Percentiles rank a stretch among this genome's conserved stretches.
Evolutionary conservation across 2,329 filamentous ascomycete genomes (phyloP).

Genomic region (Fusarium phyllophilum): DNA sequence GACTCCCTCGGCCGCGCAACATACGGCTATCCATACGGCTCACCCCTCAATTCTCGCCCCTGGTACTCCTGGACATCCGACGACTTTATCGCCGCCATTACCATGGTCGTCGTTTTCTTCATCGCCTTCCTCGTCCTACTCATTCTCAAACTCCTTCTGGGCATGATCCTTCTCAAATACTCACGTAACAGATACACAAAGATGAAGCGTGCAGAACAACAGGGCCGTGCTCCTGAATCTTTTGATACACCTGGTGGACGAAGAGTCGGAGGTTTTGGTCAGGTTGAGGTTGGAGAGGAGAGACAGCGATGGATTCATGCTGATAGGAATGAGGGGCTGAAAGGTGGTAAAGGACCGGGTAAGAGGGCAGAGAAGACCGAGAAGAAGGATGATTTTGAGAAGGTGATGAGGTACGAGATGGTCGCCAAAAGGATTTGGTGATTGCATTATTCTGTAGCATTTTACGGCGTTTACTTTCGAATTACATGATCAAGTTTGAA

Average conservation of each 20-base stretch:
- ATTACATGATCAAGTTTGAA: background rate
- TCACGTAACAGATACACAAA: slow-evolving; percentile 79
- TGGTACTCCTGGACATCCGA: slow-evolving; percentile 73
- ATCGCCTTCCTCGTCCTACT: slow-evolving; percentile 86
- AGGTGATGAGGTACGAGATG: slow-evolving; percentile 90
- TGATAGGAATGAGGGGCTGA: slow-evolving; percentile 79
- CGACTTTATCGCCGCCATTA: slow-evolving; percentile 77
- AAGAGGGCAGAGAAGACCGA: slow-evolving; percentile 62
- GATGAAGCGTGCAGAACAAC: slow-evolving; percentile 78
- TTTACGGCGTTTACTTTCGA: slow-evolving; percentile 11
- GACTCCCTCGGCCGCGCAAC: slow-evolving; percentile 80
- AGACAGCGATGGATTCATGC: slow-evolving; percentile 86
- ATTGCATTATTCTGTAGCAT: slow-evolving; percentile 7
- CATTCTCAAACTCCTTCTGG: slow-evolving; percentile 84
- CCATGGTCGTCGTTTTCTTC: slow-evolving; percentile 88
- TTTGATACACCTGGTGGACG: slow-evolving; percentile 75
- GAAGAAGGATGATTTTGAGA: slow-evolving; percentile 65
- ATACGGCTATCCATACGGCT: slow-evolving; percentile 66
- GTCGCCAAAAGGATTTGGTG: slow-evolving; percentile 96
- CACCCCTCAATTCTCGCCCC: slow-evolving; percentile 51
- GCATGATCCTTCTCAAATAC: slow-evolving; percentile 86
- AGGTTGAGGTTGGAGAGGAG: slow-evolving; percentile 90
- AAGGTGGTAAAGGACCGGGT: slow-evolving; percentile 62
- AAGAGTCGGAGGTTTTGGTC: slow-evolving; percentile 82
- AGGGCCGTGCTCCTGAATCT: slow-evolving; percentile 58